Evolutionary conservation across 176 grass and related monocot species (phyloP), one percentile per base, ranked within the genome.

Genomic region (Musa troglodytarum): DNA sequence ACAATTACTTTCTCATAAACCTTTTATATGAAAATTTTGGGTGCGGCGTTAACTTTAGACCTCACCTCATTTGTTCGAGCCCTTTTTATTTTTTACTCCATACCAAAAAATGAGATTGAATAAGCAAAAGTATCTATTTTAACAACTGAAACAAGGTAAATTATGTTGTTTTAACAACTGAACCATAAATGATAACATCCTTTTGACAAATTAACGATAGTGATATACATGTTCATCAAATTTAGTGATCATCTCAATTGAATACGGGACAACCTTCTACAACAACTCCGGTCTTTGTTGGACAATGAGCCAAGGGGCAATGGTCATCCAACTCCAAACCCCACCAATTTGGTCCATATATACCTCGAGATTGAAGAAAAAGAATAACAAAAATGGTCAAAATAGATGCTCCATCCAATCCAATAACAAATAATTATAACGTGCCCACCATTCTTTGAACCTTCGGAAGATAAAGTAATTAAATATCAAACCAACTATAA

Each of bases 311-410:
- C 1, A 74, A 21, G 0, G 71, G 11, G n/a, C 71, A 74, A 29
- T 74, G 71, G 16, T 74, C 71, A 26, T 3, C 14, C n/a, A 56
- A 2, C 3, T 56, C 71, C 1, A 25, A 23, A 0, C 71, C 92
- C 92, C 88, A 90, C 92, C 88, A 95, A 28, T 73, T 66, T 0
- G 81, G 34, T 16, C 90, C 87, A 1, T 89, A 74, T 74, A 95
- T 12, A 21, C 78, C 74, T 23, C 77, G 53, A 0, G 81, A 82
- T 63, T 90, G 85, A 57, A 95, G 79, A 71, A 82, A 50, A 21
- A 83, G 54, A 54, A 81, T 88, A 1, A 76, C 66, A 1, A 84
- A 50, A 16, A 84, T 69, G 2, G 81, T 80, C 86, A 96, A 87
- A 86, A 95, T 86, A 0, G 88, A 83, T 10, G 86, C 76, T 8